Percentiles rank a stretch among this genome's conserved stretches.
Conservation (phyloP, 345 rosid genomes). For the Salix caprea region DNA sequence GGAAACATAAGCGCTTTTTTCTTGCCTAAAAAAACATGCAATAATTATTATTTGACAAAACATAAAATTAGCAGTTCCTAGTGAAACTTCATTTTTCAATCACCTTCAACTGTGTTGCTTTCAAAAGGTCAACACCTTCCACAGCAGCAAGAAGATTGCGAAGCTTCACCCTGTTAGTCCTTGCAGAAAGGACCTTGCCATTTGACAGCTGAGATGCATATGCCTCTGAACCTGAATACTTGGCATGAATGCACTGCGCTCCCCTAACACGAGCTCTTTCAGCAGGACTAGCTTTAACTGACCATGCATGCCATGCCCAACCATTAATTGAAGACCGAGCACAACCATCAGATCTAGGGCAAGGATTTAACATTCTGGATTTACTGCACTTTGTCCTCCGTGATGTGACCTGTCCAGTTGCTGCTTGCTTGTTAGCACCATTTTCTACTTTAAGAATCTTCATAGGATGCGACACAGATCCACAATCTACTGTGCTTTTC, state of each 20-base stretch:
- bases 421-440: conserved; percentile 32
- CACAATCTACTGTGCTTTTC: conserved; percentile 36
- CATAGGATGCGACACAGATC: conserved; percentile 22
- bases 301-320: conserved; percentile 95
- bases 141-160: conserved; percentile 98
- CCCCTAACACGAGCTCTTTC: conserved; percentile 83
- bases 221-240: conserved; percentile 43
- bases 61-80: conserved; percentile 10
- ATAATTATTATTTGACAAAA: conserved; percentile 2
- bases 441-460: conserved; percentile 39
- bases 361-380: conserved; percentile 36
- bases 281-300: conserved; percentile 66
- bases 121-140: conserved; percentile 93
- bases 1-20: conserved; percentile 84
- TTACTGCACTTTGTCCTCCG: conserved; percentile 31
- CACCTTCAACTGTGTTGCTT: conserved; percentile 92
- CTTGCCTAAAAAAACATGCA: conserved; percentile 60
- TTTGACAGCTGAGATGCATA: conserved; percentile 40
- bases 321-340: conserved; percentile 90
- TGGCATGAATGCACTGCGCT: conserved; percentile 31
- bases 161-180: conserved; percentile 90
- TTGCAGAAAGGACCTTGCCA: conserved; percentile 77
- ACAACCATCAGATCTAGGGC: conserved; percentile 80
- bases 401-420: conserved; percentile 23
- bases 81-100: conserved; percentile 9